Base-by-base conservation (phyloP, 306 rosid genomes). In the Cercis canadensis region DNA sequence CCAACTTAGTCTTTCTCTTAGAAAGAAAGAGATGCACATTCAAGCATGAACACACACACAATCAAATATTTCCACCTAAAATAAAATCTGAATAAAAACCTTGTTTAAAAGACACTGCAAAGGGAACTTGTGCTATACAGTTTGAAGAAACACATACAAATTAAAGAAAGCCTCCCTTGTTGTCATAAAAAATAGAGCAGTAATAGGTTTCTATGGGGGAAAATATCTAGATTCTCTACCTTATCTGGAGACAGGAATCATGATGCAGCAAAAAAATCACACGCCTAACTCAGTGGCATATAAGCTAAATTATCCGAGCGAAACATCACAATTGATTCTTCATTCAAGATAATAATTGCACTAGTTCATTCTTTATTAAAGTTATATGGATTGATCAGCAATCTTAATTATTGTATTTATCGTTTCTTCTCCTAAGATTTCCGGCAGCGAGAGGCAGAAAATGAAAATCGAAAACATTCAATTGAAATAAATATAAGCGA, bases 1-100 rank as follows among this genome's bases (percentile, higher is more conserved):
- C 32, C 17, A 78, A 53, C 37, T 62, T 34, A 31, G 70, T 32
- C 31, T 24, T 52, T 51, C 45, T 31, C 44, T 47, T 32, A 14
- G 43, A 65, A 31, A 8, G 53, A 37, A 24, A 24, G 29, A 24
- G 29, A 24, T 24, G 29, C 29, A 24, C 29, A 24, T 3, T 24
- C 29, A 24, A 24, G 29, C 29, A 24, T 24, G 29, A 24, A 24
- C 3, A 24, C 29, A 37, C 43, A 37, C 43, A 37, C 43, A 37
- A 24, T 24, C 3, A 24, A 8, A 37, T 37, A 37, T 37, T 3
- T 37, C 43, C 43, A 37, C 43, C 43, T 37, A 24, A 24, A 24
- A 24, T 24, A 24, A 24, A 24, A 24, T 24, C 29, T 24, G 29
- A 24, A 24, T 24, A 24, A 24, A 24, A 24, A 24, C 29, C 29